Conservation (phyloP, 2,329 filamentous ascomycete genomes). For the Fusarium sp. region DNA sequence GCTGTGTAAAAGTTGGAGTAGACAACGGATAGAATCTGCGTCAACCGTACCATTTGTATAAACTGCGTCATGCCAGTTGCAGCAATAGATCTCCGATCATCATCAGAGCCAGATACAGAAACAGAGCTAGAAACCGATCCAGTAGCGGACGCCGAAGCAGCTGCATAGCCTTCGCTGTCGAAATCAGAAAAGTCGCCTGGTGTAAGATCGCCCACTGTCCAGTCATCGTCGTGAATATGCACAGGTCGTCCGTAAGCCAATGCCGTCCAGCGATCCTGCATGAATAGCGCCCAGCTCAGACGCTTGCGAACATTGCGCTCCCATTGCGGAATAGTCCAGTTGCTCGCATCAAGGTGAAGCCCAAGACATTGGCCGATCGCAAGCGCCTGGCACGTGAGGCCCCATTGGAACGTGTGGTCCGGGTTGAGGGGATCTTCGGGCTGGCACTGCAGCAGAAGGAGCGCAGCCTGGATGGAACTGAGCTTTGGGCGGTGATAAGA, state of each 20-base stretch:
- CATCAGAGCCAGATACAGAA: conserved; percentile 36
- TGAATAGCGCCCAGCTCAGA: conserved; percentile 69
- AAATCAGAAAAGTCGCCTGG: conserved; percentile 51
- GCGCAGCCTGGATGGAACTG: conserved; percentile 47
- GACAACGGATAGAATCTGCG: conserved; percentile 59
- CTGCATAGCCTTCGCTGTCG: conserved; percentile 29
- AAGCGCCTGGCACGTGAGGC: conserved; percentile 59
- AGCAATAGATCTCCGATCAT: conserved; percentile 49
- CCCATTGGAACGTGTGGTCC: conserved; percentile 50
- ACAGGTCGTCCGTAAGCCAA: conserved; percentile 47
- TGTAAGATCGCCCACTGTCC: conserved; percentile 45
- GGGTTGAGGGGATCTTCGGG: conserved; percentile 51
- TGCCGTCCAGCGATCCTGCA: conserved; percentile 68
- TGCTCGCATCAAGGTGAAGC: conserved; percentile 65
- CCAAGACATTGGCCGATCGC: conserved; percentile 65
- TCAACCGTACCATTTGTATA: conserved; percentile 60
- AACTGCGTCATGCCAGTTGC: conserved; percentile 57
- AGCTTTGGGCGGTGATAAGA: conserved; percentile 49
- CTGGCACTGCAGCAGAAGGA: conserved; percentile 46
- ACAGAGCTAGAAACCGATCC: conserved; percentile 28
- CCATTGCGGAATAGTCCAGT: conserved; percentile 68
- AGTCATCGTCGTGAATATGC: conserved; percentile 49
- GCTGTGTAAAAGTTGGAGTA: conserved; percentile 59
- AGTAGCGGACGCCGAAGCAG: conserved; percentile 10
- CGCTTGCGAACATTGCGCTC: conserved; percentile 68